Base-by-base conservation (phyloP, 2,329 filamentous ascomycete genomes). In the Trichoderma harzianum region DNA sequence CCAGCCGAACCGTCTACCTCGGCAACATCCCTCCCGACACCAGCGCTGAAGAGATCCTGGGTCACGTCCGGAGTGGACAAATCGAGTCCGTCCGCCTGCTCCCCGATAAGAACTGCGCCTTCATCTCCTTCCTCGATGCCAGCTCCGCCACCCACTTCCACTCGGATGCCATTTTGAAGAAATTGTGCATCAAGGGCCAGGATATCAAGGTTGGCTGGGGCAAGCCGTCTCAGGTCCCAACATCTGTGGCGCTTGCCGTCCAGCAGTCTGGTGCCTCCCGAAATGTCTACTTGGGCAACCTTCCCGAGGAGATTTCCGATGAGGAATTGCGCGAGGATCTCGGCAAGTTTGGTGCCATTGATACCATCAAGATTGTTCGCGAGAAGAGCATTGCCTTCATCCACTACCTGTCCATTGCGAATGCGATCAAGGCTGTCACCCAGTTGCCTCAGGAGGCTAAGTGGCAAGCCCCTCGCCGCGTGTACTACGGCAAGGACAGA, bases 161-260 rank as follows among this genome's bases (percentile, higher is more conserved):
- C 86, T 99, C 96, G 24, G 96, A 99, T 87, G 96, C 96, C 76
- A 99, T 99, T 84, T 89, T 99, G 88, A 99, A 99, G 88, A 99
- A 98, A 88, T 90, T 99, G 80, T 95, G 95, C 78, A 97, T 99
- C 85, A 95, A 97, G 84, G 95, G 95, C 30, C 96, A 98, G 85
- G 96, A 99, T 81, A 98, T 99, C 86, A 99, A 99, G 87, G 95
- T 99, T 78, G 96, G 96, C 74, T 99, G 96, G 96, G 96, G 96
- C 74, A 99, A 99, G 84, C 95, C 96, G 36, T 98, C 96, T 4
- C 95, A 97, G 83, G 96, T 99, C 1, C 96, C 96, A 4, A 98
- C 95, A 3, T 98, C 96, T 2, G 96, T 99, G 61, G 94, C 95
- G n/a, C 87, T 98, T 72, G 95, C 96, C 61, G 96, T 98, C 36